phyloP scores from a whole-genome alignment of 108 stramenopile species.

The Pseudonitzschia delicatissima region DNA sequence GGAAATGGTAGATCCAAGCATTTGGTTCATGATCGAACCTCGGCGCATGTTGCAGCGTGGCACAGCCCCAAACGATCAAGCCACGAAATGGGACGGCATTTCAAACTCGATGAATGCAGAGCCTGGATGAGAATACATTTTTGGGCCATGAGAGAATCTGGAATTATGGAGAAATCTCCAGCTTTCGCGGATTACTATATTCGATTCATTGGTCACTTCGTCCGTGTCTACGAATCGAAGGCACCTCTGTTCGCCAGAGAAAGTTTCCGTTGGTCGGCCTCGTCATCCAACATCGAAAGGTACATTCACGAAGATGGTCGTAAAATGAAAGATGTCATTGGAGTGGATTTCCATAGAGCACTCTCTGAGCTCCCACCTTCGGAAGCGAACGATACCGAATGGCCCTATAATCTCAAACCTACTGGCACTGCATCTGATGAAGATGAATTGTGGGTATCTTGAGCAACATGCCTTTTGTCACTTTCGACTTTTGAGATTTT shows the following conservation, averaged over 20 bases:
- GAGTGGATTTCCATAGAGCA: constrained; percentile 29
- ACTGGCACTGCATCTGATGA: too few relatives aligned
- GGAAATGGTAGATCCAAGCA: constrained; percentile 20
- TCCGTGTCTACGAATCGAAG: constrained; percentile 49
- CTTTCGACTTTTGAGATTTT: too few relatives aligned
- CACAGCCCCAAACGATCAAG: constrained; percentile 53
- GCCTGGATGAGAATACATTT: constrained; percentile 81
- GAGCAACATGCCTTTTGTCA: too few relatives aligned
- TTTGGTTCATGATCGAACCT: constrained; percentile 57
- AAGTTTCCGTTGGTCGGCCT: constrained; percentile 56
- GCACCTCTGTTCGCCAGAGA: constrained; percentile 65
- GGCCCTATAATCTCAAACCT: constrained; percentile 42
- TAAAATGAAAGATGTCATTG: constrained; percentile 55
- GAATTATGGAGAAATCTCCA: constrained; percentile 42
- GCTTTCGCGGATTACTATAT: constrained; percentile 69
- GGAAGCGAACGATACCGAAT: constrained; percentile 42
- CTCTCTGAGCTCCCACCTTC: constrained; percentile 29
- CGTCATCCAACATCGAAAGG: constrained; percentile 41
- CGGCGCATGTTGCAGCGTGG: constrained; percentile 74
- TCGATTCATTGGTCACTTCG: constrained; percentile 73
- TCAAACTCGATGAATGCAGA: constrained; percentile 60
- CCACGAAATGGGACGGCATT: constrained; percentile 50
- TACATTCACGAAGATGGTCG: constrained; percentile 43
- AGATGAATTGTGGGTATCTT: too few relatives aligned
- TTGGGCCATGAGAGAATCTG: constrained; percentile 57